Evolutionary conservation across 805 yeast genomes (phyloP).

Genomic region (Sporopachydermia lactativora): DNA sequence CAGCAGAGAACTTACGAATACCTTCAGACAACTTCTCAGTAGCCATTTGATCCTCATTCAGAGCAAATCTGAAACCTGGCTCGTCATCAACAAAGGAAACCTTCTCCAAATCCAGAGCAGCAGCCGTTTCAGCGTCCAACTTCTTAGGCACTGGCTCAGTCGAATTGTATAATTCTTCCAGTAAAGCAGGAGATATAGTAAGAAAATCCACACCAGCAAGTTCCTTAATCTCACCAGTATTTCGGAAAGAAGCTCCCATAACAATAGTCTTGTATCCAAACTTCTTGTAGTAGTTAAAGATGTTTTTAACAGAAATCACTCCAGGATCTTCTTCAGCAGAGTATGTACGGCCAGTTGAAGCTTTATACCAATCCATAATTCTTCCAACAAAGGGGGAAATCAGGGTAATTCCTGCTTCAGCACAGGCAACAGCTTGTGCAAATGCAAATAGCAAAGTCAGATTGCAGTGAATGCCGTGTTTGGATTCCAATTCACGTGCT

Average conservation of each 20-base stretch:
- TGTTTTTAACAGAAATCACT: slow-evolving; percentile 75
- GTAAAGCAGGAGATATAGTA: slow-evolving; percentile 86
- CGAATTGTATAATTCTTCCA: slow-evolving; percentile 78
- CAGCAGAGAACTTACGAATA: slow-evolving; percentile 93
- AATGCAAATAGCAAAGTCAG: slow-evolving; percentile 90
- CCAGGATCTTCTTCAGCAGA: slow-evolving; percentile 84
- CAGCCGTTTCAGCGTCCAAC: slow-evolving; percentile 57
- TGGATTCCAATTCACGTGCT: slow-evolving; percentile 84
- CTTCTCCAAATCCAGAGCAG: slow-evolving; percentile 43
- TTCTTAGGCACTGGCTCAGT: slow-evolving; percentile 65
- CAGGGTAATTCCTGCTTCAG: slow-evolving; percentile 92
- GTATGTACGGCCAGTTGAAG: slow-evolving; percentile 80
- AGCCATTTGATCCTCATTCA: slow-evolving; percentile 97
- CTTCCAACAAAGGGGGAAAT: slow-evolving; percentile 99
- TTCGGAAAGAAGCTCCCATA: slow-evolving; percentile 99
- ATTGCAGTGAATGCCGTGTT: slow-evolving; percentile 88
- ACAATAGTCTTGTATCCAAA: slow-evolving; percentile 93
- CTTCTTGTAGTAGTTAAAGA: slow-evolving; percentile 97
- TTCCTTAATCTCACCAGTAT: slow-evolving; percentile 87
- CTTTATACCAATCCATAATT: slow-evolving; percentile 97
- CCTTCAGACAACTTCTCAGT: slow-evolving; percentile 96
- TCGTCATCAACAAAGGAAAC: slow-evolving; percentile 77
- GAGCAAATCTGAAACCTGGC: slow-evolving; percentile 73
- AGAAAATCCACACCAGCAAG: slow-evolving; percentile 94
- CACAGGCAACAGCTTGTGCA: slow-evolving; percentile 97